Conservation (phyloP, 257 asterid genomes). For the Scutellaria minor region DNA sequence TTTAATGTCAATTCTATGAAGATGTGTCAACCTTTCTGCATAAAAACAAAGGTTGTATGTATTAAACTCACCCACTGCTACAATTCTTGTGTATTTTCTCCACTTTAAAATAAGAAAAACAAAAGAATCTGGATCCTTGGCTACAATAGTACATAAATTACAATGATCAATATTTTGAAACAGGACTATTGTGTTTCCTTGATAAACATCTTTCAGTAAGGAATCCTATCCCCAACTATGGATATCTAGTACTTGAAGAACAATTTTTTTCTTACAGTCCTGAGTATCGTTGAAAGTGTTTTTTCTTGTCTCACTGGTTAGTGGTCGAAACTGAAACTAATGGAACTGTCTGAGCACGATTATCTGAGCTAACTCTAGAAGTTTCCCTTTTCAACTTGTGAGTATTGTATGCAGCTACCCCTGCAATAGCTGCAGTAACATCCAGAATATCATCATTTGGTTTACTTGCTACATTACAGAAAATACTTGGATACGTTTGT, state of each 20-base stretch:
- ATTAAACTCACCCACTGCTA: background rate
- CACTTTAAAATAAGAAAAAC: background rate
- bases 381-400: conserved; percentile 87
- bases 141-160: background rate
- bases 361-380: conserved; percentile 49
- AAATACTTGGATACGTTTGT: background rate
- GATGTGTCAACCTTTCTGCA: conserved; percentile 3
- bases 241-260: background rate
- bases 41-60: background rate
- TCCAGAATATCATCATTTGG: conserved; percentile 5
- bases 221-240: background rate
- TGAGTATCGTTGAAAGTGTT: background rate
- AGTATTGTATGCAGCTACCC: conserved; percentile 94
- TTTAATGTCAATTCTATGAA: background rate
- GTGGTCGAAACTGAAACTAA: conserved; percentile 38
- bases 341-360: conserved; percentile 52
- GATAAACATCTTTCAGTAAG: background rate
- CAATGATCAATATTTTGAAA: background rate
- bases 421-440: conserved; percentile 81
- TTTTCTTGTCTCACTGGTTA: conserved; percentile 24
- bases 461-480: background rate
- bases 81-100: background rate
- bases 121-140: background rate
- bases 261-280: conserved; percentile 12
- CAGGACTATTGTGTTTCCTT: background rate